Conservation (phyloP, 192 early-diverging fungal genomes). For the Mortierella hygrophila region DNA sequence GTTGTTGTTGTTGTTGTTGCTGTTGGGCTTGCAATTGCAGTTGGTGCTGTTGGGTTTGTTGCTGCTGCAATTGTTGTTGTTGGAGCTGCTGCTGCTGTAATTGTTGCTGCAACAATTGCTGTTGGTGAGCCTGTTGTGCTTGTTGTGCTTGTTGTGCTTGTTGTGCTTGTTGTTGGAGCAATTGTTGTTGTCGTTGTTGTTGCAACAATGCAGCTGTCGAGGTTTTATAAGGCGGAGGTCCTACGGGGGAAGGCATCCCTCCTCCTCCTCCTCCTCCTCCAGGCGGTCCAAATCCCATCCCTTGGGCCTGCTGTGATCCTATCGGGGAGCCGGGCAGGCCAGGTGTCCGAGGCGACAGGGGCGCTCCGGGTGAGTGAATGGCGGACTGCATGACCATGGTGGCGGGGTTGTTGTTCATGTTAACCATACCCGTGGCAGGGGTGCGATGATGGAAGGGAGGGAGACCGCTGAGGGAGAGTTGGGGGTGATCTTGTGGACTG, state of each 20-base stretch:
- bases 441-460: neutral
- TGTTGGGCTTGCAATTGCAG: neutral
- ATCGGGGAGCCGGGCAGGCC: neutral
- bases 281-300: neutral
- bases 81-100: constrained; percentile 15
- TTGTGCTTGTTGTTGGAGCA: constrained; percentile 16
- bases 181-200: constrained; percentile 6
- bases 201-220: constrained; percentile 4
- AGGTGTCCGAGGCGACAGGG: constrained; percentile 1
- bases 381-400: neutral
- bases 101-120: constrained; percentile 10
- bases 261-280: constrained; percentile 9
- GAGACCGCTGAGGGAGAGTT: neutral
- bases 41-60: constrained; percentile 10
- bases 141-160: constrained; percentile 24
- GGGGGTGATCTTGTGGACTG: neutral
- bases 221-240: neutral
- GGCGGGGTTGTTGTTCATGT: neutral
- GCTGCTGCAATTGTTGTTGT: constrained; percentile 16
- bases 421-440: neutral
- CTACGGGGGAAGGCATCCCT: neutral
- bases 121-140: neutral
- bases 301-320: neutral
- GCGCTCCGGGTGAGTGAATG: neutral
- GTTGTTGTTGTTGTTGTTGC: constrained; percentile 11